Base-by-base conservation (phyloP, 1,284 basidiomycete genomes). In the Sanghuangporus sanghuang region DNA sequence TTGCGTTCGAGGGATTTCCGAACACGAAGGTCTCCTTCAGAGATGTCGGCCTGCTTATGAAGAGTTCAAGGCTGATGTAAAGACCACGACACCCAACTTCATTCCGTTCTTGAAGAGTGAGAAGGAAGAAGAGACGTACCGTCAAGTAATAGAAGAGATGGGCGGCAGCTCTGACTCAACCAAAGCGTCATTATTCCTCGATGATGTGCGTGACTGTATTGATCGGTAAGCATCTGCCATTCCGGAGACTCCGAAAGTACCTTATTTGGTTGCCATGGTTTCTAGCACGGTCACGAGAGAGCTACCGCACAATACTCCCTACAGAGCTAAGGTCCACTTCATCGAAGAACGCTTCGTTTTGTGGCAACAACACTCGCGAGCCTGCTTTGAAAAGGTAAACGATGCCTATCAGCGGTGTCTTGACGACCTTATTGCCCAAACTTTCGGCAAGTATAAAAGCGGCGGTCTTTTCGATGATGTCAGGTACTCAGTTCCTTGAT, bases 241-340 rank as follows among this genome's bases (percentile, higher is more conserved):
- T 32, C 27, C 27, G 27, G 5, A 32, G 27, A 0, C 27, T 36
- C 38, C 6, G 11, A 12, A 11, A 42, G 39, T 16, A 21, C 1
- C 23, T 49, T 23, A 49, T 9, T 9, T 32, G 32, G 35, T 11
- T 54, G 6, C 16, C 14, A 38, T n/a, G 11, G 14, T 11, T 12
- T 36, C 8, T 48, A 16, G 3, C 18, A 35, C 36, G 42, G 50
- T 32, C 14, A 73, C 73, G 3, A 68, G 75, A 39, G 74, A 78
- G 59, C 67, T 77, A 1, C 76, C 75, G 0, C 67, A 69, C 48
- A 75, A 74, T 59, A 69, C 73, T 6, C 76, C 76, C 0, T 77
- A 72, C 64, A 64, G 68, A 4, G 72, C 74, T 6, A 76, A 76
- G 57, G 64, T 67, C 2, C 57, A 66, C 9, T 59, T 71, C 2